Base-by-base conservation (phyloP, 495 filamentous ascomycete genomes). In the Neurospora sp. region DNA sequence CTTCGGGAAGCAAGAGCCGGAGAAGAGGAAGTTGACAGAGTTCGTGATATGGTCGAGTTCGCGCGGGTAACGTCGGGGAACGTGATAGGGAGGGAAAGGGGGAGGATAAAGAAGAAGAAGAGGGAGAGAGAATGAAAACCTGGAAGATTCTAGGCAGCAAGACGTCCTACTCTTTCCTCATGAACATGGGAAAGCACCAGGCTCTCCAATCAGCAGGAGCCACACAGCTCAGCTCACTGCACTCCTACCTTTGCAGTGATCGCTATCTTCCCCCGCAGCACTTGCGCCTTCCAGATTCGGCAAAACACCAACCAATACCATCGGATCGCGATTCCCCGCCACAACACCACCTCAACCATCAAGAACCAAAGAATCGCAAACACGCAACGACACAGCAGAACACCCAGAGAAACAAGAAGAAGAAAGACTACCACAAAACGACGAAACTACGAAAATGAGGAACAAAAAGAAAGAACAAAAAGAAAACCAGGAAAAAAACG, bases 371-470 rank as follows among this genome's bases (percentile, higher is more conserved):
- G 18, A 18, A 2, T 9, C 3, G 7, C 42, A 46, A 46, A n/a
- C 18, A 46, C 10, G 46, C n/a, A 48, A 23, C 10, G n/a, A 48
- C 46, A 23, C 10, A 54, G n/a, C 10, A 48, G 0, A 48, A 44
- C 41, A 44, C 2, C 1, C 4, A 48, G 27, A 48, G 9, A 5
- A 54, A 10, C n/a, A 48, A 48, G 9, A 5, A 23, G 4, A 23
- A 23, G 1, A 54, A 12, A 2, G 9, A 20, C 3, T 0, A 10
- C 0, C 18, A 18, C 0, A 20, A 48, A 48, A 10, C 8, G 8
- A 48, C n/a, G 0, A 11, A 11, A 20, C 3, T 4, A 48, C 4
- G 0, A 54, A 4, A 12, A 11, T 23, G n/a, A 23, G 46, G 4
- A 12, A 10, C 9, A 23, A 5, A 6, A 23, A 20, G 9, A 11